Base-by-base conservation (phyloP, 441 rosid species). In the Jatropha podagrica region DNA sequence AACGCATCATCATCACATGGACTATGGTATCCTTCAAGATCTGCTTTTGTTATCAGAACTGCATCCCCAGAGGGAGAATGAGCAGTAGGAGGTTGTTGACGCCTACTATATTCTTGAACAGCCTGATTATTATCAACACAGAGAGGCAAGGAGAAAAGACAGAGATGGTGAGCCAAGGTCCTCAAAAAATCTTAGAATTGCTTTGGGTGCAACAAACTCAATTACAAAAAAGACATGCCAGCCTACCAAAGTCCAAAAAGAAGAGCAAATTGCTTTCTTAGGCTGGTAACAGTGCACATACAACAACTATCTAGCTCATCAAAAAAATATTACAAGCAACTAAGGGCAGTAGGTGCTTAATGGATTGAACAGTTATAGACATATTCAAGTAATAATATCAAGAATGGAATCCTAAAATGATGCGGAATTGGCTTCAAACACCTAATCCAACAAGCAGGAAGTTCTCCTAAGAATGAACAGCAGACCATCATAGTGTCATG, bases 21-120 rank as follows among this genome's bases (percentile, higher is more conserved):
- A 44, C 92, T 80, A 17, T 79, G 83, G 69, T 87, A 89, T 20
- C 92, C 91, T 83, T 90, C 95, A 32, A 87, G 91, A 79, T 89
- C 92, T 8, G 88, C 95, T 79, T 86, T 84, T 49, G 91, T 87
- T 69, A 87, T 86, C 73, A 89, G 72, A 76, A 89, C 90, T 26
- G 83, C 87, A 72, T 90, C 95, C 10, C 83, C 78, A 1, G 88
- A 83, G 44, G 89, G 87, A 75, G 88, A 87, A 65, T 65, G 52
- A 20, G 73, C 27, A 26, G 79, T 27, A 18, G 77, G 37, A 17
- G 75, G 59, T 23, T 65, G 76, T 51, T 27, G 82, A 37, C 60
- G 71, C 74, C 73, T 76, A 82, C 88, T 83, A 77, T 84, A 92
- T 78, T 91, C 96, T 81, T 86, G 86, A 77, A 92, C 93, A 42